phyloP scores from a whole-genome alignment of 2,329 filamentous ascomycete genomes.

The Phialophora chinensis region DNA sequence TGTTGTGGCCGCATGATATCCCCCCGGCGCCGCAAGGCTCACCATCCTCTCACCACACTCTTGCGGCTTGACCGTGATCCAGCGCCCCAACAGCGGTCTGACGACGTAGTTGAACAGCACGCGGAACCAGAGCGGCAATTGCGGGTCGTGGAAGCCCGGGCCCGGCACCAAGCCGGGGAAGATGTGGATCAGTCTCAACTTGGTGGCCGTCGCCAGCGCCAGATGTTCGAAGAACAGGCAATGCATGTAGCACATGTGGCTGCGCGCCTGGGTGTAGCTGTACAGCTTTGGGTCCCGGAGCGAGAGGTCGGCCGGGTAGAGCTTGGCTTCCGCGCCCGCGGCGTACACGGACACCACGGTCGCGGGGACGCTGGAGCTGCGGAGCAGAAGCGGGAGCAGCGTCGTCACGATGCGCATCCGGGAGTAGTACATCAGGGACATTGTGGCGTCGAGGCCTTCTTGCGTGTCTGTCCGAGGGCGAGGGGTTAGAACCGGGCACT shows the following conservation, averaged over 20 bases:
- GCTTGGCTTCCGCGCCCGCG: slow-evolving; percentile 40
- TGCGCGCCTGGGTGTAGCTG: slow-evolving; percentile 41
- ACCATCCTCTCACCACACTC: slow-evolving; percentile 45
- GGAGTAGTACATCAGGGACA: slow-evolving; percentile 45
- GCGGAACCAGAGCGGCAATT: slow-evolving; percentile 43
- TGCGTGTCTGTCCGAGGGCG: slow-evolving; percentile 37
- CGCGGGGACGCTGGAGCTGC: slow-evolving; percentile 24
- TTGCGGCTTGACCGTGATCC: slow-evolving; percentile 35
- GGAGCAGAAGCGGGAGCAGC: slow-evolving; percentile 42
- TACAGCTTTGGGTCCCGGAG: slow-evolving; percentile 41
- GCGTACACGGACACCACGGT: slow-evolving; percentile 46
- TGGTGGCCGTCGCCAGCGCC: neutral
- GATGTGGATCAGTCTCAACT: slow-evolving; percentile 42
- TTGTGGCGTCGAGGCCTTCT: slow-evolving; percentile 43
- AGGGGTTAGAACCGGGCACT: too few species aligned
- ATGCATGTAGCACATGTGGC: slow-evolving; percentile 44
- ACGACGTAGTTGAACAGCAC: slow-evolving; percentile 36
- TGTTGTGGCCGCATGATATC: slow-evolving; percentile 25
- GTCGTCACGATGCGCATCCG: slow-evolving; percentile 42
- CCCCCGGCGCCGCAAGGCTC: slow-evolving; percentile 35
- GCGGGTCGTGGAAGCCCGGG: slow-evolving; percentile 40
- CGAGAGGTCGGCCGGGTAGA: slow-evolving; percentile 41
- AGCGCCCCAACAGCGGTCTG: slow-evolving; percentile 39
- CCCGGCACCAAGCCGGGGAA: slow-evolving; percentile 46
- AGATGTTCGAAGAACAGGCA: slow-evolving; percentile 42